Base-by-base conservation (phyloP, 176 grass and related monocot species). In the Triticum timopheevii region DNA sequence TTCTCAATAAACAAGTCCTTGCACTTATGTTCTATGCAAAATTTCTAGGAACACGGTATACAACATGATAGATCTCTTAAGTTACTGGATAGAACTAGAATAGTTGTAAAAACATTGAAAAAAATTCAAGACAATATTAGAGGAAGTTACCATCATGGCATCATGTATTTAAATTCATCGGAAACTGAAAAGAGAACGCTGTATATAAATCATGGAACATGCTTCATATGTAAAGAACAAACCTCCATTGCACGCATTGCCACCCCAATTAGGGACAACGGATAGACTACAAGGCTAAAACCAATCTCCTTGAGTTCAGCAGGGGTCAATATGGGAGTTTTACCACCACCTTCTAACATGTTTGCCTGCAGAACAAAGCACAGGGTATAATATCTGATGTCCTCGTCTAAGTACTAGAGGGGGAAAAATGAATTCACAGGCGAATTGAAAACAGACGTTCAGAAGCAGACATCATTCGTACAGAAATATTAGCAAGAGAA, bases 271-370 rank as follows among this genome's bases (percentile, higher is more conserved):
- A 98, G 89, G 67, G 96, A 98, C 61, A 96, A 82, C 36, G 96
- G 96, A 70, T 98, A 98, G 50, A 86, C 86, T 27, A 94, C 82
- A 61, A 98, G 73, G 52, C 83, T 98, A 69, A 96, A 98, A 76
- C 96, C 96, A 80, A 98, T 82, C 76, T 91, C 73, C 76, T 90
- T 88, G 82, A 96, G 86, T 88, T 96, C 96, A 77, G 88, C 84
- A 54, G 93, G 96, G 75, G 72, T 95, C 81, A 96, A 52, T 88
- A 96, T 98, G 39, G 96, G 93, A 81, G 92, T 98, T 86, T 96
- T 98, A 39, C 96, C 96, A 31, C 96, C 96, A 85, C 96, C 93
- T 94, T 98, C 96, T 84, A 98, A 86, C 93, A 98, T 98, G 83
- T 98, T 98, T 80, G 88, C 96, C 96, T 98, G 72, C 54, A 82